phyloP scores from a whole-genome alignment of 768 basidiomycete species.

The Candolleomyces aberdarensis region DNA sequence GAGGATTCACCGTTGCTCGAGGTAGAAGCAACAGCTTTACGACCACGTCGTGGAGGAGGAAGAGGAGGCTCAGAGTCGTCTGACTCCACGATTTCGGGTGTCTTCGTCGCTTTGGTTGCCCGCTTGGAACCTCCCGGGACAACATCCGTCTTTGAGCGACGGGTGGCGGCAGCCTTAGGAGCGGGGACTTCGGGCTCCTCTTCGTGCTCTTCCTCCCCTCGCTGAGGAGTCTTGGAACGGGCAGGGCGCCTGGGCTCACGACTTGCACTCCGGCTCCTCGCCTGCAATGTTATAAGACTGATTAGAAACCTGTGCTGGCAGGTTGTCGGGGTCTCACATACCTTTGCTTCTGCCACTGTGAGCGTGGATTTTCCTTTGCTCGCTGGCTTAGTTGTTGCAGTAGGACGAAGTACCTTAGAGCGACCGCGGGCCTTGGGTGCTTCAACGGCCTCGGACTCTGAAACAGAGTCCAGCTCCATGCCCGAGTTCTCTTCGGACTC shows the following conservation, averaged over 20 bases:
- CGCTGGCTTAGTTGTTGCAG: neutral
- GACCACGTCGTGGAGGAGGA: no score
- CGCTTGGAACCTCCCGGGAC: neutral
- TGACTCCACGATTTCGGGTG: neutral
- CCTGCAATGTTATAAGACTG: neutral
- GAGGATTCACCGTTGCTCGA: no score
- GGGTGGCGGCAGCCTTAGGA: constrained; percentile 5
- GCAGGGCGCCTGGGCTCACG: neutral
- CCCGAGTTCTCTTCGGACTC: neutral
- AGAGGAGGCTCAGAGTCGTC: neutral
- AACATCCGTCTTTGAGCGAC: neutral
- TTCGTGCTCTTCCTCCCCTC: constrained; percentile 14
- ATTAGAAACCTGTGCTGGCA: neutral
- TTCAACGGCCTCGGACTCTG: neutral
- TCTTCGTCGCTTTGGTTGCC: neutral
- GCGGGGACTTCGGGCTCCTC: constrained; percentile 17
- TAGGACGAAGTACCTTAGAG: neutral
- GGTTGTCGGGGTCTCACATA: neutral
- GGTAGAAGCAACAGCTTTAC: no score
- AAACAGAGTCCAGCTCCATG: neutral
- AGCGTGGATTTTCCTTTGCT: neutral
- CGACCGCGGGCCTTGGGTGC: neutral
- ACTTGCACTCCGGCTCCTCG: constrained; percentile 2
- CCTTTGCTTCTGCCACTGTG: neutral
- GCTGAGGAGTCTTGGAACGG: neutral